phyloP scores from a whole-genome alignment of 2,329 filamentous ascomycete genomes.

The Aspergillus niger region DNA sequence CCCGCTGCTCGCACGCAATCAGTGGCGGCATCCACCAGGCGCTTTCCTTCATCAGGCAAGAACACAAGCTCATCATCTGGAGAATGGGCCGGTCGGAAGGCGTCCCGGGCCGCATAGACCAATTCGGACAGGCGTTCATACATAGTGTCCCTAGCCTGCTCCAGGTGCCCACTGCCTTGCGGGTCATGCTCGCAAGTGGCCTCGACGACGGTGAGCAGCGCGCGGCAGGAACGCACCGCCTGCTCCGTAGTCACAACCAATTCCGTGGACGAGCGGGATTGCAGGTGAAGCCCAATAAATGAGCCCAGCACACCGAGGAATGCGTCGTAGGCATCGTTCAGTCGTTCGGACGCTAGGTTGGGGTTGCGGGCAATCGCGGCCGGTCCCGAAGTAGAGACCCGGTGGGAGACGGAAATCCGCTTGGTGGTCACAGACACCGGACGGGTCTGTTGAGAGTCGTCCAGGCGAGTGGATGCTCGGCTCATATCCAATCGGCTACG shows the following conservation, averaged over 20 bases:
- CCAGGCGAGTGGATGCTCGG: constrained; percentile 30
- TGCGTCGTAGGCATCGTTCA: constrained; percentile 78
- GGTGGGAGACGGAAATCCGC: constrained; percentile 64
- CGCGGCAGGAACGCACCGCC: constrained; percentile 77
- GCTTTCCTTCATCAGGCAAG: constrained; percentile 74
- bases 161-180: constrained; percentile 66
- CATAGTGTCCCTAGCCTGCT: constrained; percentile 72
- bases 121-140: constrained; percentile 78
- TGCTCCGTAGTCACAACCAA: constrained; percentile 80
- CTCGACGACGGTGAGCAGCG: constrained; percentile 77
- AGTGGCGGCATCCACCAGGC: constrained; percentile 76
- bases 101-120: constrained; percentile 77
- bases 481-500: constrained; percentile 34
- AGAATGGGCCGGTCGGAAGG: constrained; percentile 68
- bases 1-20: constrained; percentile 87
- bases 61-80: constrained; percentile 75
- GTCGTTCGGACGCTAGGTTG: constrained; percentile 78
- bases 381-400: constrained; percentile 73
- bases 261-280: constrained; percentile 86
- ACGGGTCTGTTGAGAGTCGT: constrained; percentile 31
- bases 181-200: constrained; percentile 77
- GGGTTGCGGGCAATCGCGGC: constrained; percentile 64
- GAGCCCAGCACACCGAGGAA: constrained; percentile 90
- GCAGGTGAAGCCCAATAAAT: constrained; percentile 89
- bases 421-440: constrained; percentile 45